Base-by-base conservation (phyloP, 1,139 yeast genomes). In the Meyerozyma carpophila region DNA sequence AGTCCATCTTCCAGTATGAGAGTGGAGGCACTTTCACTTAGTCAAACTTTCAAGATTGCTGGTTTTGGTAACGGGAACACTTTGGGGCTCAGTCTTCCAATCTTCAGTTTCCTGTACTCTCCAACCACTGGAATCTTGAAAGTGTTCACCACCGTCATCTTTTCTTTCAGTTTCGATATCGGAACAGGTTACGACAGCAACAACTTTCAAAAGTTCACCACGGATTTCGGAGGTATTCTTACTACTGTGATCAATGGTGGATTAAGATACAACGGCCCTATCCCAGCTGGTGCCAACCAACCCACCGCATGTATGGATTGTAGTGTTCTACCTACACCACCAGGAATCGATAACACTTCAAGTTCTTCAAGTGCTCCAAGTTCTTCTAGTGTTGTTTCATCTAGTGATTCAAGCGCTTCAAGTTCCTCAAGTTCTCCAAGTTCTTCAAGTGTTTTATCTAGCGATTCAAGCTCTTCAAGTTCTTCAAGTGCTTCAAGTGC, bases 11-110 rank as follows among this genome's bases (percentile, higher is more conserved):
- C 59, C 41, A 44, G 53, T 5, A 44, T 56, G 16, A 49, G 53
- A 45, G 54, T 51, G 29, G 53, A 51, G 42, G 52, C 57, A 37
- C 42, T 46, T 36, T 44, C 42, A 26, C 18, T 39, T 8, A 39
- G 37, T 21, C 45, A 44, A 37, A 43, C 47, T 13, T 48, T 48
- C 41, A 45, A 38, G 9, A 54, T 54, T 31, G 52, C 51, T 29
- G 59, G 58, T 28, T 54, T 49, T 41, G 58, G 58, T 32, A 44
- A 44, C 37, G 51, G 51, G 11, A 54, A 54, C 42, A 39, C 40
- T 14, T 50, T 54, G 40, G 56, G 54, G 27, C 37, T 49, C 29
- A 39, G 44, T 42, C 41, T 43, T 39, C 43, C 47, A 36, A 45
- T 52, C 40, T 16, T 13, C 4, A 42, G 46, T 24, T 45, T 14